Base-by-base conservation (phyloP, 2,329 filamentous ascomycete genomes). In the Trichoderma sp. region DNA sequence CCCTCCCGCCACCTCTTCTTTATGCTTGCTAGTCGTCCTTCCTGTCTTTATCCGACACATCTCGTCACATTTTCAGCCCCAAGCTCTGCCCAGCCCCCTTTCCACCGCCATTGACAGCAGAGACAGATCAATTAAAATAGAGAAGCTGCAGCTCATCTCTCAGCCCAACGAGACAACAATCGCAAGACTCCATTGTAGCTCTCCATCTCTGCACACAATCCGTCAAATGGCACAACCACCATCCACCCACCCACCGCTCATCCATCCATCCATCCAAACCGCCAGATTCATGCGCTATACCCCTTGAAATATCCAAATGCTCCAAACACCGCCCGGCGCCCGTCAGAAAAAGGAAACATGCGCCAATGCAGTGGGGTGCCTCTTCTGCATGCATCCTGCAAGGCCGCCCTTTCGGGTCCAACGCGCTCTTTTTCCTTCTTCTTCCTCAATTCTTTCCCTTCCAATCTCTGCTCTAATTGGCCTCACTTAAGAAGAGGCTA, bases 371-470 rank as follows among this genome's bases (percentile, higher is more conserved):
- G 68, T 53, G 56, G 59, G 59, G 68, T 7, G 59, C 45, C n/a
- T 29, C 68, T 71, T 38, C 56, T 63, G 68, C 68, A 63, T 71
- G 60, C 71, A 65, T 31, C 71, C 71, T 73, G 71, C 71, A 73
- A 56, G 67, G 38, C 71, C 60, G 18, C 31, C 59, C 21, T 35
- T 50, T 50, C 14, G 33, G 56, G 68, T 31, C 27, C 16, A 35
- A 63, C 68, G 71, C 62, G 60, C 21, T 41, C n/a, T 53, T 53
- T 21, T 45, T 62, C 35, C 14, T 38, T 31, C 7, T 18, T 60
- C 6, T 63, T 53, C 4, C 18, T 33, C 29, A 18, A 41, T 33
- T 31, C 41, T 62, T 62, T 53, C n/a, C 11, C 45, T 53, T 53
- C n/a, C 0, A 24, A 2, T 53, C 45, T 21, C 9, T 24, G 5